Evolutionary conservation across 2,329 filamentous ascomycete genomes (phyloP).

Genomic region (Talaromyces sp.): DNA sequence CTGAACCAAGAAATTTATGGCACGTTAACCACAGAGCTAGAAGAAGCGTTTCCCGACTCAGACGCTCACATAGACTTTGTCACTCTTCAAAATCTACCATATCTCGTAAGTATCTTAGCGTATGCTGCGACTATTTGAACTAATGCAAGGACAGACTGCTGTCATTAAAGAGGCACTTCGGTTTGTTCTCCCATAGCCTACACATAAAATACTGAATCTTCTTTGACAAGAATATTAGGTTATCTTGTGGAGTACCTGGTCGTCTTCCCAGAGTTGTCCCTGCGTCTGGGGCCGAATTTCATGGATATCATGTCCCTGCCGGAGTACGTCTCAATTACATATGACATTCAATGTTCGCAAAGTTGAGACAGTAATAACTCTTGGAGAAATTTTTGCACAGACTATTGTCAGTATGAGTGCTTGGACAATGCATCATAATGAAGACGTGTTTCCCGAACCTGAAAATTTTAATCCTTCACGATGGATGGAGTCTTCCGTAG

Average conservation of each 20-base stretch:
- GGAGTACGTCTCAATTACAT: slow-evolving; percentile 19
- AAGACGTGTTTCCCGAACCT: slow-evolving; percentile 26
- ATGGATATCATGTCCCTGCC: slow-evolving; percentile 24
- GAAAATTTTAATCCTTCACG: slow-evolving; percentile 29
- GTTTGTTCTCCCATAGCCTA: slow-evolving; percentile 11
- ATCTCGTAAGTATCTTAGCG: slow-evolving; percentile 18
- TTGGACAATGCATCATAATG: slow-evolving; percentile 27
- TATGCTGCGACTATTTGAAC: not conserved
- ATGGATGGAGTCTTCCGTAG: slow-evolving; percentile 21
- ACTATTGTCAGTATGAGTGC: slow-evolving; percentile 28
- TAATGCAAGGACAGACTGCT: slow-evolving; percentile 16
- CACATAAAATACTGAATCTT: not conserved
- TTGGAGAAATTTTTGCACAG: not conserved
- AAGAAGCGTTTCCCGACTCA: slow-evolving; percentile 23
- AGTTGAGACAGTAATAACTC: not conserved
- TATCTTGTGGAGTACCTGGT: slow-evolving; percentile 28
- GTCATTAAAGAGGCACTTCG: slow-evolving; percentile 33
- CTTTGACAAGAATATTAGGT: slow-evolving; percentile 9
- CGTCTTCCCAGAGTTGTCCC: slow-evolving; percentile 30
- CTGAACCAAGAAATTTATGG: slow-evolving; percentile 21
- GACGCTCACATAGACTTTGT: slow-evolving; percentile 19
- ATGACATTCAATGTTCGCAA: too few species aligned
- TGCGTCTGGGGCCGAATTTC: slow-evolving; percentile 22
- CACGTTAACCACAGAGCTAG: slow-evolving; percentile 22
- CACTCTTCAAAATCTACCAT: slow-evolving; percentile 30